Base-by-base conservation (phyloP, 2,329 filamentous ascomycete genomes). In the Phaeosphaeriaceae sp. region DNA sequence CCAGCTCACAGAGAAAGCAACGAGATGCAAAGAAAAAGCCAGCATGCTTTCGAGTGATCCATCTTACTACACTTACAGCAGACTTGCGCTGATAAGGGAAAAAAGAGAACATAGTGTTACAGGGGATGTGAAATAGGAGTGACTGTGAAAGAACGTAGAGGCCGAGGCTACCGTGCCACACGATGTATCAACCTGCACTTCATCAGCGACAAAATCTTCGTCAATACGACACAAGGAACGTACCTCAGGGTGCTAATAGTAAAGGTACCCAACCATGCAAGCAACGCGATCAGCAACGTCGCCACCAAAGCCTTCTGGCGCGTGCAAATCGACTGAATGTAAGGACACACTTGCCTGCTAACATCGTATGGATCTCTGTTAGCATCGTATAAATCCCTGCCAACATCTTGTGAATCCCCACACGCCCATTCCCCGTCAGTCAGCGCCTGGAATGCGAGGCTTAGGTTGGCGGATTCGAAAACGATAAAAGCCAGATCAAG, bases 401-500 rank as follows among this genome's bases (percentile, higher is more conserved):
- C 35, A 1, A 49, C 26, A 32, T 46, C 40, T 1, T 36, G 39
- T 12, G 54, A 52, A 15, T 68, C 58, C 20, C 54, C 70, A 59
- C 78, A 81, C 6, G 76, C 77, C 70, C 85, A 87, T 33, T 80
- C 78, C 23, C 80, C 77, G 60, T 87, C 83, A 5, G 80, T 87
- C 45, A 97, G 78, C 7, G 90, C 88, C 68, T 90, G 89, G 70
- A 97, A 96, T 1, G 93, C 92, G 56, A 99, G 79, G 33, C 90
- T 89, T 20, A 96, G 83, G 75, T 96, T 97, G 42, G 92, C 92
- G 3, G 92, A 92, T 73, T 96, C 93, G 77, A 99, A 96, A 34
- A 97, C 92, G 66, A 99, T 96, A 71, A 99, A 99, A 66, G 97
- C 87, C 3, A 99, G 81, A 74, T 99, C 94, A 48, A 96, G 83